Conservation (phyloP, 2,329 filamentous ascomycete species). For the Penicillium expansum region DNA sequence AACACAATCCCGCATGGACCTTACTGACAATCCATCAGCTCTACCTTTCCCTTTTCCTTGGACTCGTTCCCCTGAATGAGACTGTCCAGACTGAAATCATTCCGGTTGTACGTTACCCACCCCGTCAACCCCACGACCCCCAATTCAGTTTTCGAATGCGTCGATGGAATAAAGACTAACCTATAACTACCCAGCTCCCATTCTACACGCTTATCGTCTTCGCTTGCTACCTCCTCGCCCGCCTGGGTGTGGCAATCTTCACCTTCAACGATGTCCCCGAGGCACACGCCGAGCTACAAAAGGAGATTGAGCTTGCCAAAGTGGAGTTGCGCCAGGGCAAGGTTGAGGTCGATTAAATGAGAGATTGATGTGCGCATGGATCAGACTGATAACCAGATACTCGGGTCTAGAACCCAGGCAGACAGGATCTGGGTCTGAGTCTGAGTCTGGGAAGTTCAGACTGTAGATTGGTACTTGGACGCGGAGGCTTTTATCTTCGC, state of each 20-base stretch:
- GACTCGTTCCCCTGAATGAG: constrained; percentile 74
- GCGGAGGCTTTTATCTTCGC: neutral
- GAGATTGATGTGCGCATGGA: neutral
- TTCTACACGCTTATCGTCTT: constrained; percentile 91
- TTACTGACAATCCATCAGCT: constrained; percentile 55
- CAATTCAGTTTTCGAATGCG: constrained; percentile 1
- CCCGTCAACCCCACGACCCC: neutral
- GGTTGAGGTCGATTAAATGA: constrained; percentile 43
- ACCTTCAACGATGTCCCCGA: constrained; percentile 96
- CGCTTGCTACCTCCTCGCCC: constrained; percentile 86
- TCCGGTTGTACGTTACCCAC: constrained; percentile 68
- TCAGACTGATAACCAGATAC: neutral
- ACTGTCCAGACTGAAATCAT: constrained; percentile 81
- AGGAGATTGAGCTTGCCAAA: constrained; percentile 63
- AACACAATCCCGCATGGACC: neutral
- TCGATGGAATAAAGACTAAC: neutral
- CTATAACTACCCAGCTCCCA: constrained; percentile 63
- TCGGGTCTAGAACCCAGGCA: neutral
- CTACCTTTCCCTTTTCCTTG: constrained; percentile 82
- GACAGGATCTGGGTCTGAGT: neutral
- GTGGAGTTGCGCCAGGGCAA: constrained; percentile 42
- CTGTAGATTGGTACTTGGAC: constrained; percentile 4
- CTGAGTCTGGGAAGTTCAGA: neutral
- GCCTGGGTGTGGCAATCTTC: constrained; percentile 86
- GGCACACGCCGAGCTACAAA: constrained; percentile 84